These are phyloP conservation scores for Carnegiea gigantea DNA, from an alignment of 179 eudicot species.

Conservation along the genomic window DNA sequence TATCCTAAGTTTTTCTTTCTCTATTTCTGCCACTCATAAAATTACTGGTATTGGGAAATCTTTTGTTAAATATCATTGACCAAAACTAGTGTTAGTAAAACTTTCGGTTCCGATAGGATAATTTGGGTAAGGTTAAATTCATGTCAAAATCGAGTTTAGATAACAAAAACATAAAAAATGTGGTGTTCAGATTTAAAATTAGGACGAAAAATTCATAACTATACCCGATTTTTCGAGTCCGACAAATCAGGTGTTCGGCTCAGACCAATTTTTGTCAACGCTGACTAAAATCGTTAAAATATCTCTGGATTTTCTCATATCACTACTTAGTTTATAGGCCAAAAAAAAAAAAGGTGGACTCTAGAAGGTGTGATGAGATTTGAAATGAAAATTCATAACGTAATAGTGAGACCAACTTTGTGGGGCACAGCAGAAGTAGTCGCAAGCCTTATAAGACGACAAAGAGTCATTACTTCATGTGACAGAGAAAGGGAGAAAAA, in stretches of 20 bases:
- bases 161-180: no score
- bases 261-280: no score
- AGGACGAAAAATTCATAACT: no score
- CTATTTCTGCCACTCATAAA: neutral
- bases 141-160: no score
- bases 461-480: neutral
- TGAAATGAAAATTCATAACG: neutral
- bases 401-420: conserved; percentile 1
- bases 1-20: no score
- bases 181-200: no score
- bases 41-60: neutral
- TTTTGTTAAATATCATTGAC: neutral
- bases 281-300: no score
- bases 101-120: no score
- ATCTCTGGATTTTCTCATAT: neutral
- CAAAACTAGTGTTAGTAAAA: neutral
- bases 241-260: no score
- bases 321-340: neutral
- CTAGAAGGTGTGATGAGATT: no score
- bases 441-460: neutral
- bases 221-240: no score
- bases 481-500: neutral
- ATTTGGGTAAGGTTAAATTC: no score
- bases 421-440: neutral
- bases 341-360: neutral